Base-by-base conservation (phyloP, 2,329 filamentous ascomycete species). In the Exophiala calicioides region DNA sequence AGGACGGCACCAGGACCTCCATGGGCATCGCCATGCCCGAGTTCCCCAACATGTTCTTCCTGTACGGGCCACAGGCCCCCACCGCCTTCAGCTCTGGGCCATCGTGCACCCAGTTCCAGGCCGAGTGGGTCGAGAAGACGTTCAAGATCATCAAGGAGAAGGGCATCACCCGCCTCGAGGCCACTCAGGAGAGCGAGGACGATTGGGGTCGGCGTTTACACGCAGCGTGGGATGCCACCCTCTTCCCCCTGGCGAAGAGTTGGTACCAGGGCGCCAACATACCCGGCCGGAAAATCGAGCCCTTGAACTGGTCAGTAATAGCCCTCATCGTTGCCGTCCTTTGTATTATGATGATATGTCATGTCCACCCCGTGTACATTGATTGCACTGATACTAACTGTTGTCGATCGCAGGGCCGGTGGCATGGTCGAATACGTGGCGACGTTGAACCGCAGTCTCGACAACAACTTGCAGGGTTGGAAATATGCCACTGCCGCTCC, bases 211-310 rank as follows among this genome's bases (percentile, higher is more conserved):
- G 73, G 39, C 33, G 47, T 9, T 42, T 55, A 44, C 36, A 37
- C n/a, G 67, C 73, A 2, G 41, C 78, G 2, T 74, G 69, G 35
- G 62, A 79, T 56, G 57, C 31, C 8, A 70, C 68, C 4, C 62
- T 82, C 3, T 71, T 82, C 47, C 75, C 76, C 0, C 73, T 66
- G 0, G 72, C 71, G 0, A 66, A 63, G 19, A 76, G 69, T 4
- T 81, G 75, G 15, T 81, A 79, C 52, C 78, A 80, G 73, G 79
- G 80, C 2, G 74, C 71, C 0, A 78, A 68, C 30, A 68, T 80
- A 1, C 78, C 79, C 0, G 77, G 72, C 0, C 81, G 81, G 64
- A 56, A 67, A 0, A 67, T 67, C 19, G 78, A 82, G 64, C 73
- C 72, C 1, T 62, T 80, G 6, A 72, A 73, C 36, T 82, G 51